phyloP scores from a whole-genome alignment of 139 green algal species.

The Nannochloris sp. region DNA sequence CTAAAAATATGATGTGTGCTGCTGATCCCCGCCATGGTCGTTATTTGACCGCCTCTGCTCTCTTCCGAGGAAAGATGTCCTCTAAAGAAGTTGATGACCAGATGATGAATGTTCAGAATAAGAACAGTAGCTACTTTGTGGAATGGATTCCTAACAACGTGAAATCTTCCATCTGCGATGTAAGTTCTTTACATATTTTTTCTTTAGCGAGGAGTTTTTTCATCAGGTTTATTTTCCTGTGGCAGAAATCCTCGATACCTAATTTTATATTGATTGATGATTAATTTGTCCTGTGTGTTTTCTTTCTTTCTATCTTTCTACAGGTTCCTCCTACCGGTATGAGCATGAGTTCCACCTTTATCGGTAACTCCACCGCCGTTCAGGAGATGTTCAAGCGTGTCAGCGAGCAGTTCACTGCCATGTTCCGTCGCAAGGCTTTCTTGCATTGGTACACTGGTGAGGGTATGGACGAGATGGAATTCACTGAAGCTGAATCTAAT shows the following conservation, averaged over 20 bases:
- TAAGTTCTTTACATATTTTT: no score
- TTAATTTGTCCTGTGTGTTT: no score
- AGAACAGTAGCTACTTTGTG: constrained; percentile 79
- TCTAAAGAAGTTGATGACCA: constrained; percentile 89
- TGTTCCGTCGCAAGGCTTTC: constrained; percentile 96
- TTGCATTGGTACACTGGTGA: constrained; percentile 94
- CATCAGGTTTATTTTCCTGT: no score
- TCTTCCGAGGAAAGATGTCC: constrained; percentile 77
- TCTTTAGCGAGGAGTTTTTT: no score
- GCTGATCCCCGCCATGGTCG: constrained; percentile 90
- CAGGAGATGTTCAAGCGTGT: constrained; percentile 48
- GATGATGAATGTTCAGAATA: constrained; percentile 81
- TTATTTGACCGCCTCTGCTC: constrained; percentile 85
- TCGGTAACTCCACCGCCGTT: constrained; percentile 83
- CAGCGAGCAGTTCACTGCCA: constrained; percentile 91
- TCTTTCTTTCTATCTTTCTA: no score
- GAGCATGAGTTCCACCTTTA: constrained; percentile 92
- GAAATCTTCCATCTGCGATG: constrained; percentile 93
- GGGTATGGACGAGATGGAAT: constrained; percentile 99
- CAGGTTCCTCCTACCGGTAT: constrained; percentile 90
- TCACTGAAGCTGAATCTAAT: constrained; percentile 90
- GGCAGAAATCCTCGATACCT: no score
- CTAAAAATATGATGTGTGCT: constrained; percentile 98
- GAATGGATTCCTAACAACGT: constrained; percentile 99
- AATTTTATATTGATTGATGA: no score